Evolutionary conservation across 768 basidiomycete species (phyloP), one percentile per base, ranked within the genome.

Genomic region (Exsudoporus frostii): DNA sequence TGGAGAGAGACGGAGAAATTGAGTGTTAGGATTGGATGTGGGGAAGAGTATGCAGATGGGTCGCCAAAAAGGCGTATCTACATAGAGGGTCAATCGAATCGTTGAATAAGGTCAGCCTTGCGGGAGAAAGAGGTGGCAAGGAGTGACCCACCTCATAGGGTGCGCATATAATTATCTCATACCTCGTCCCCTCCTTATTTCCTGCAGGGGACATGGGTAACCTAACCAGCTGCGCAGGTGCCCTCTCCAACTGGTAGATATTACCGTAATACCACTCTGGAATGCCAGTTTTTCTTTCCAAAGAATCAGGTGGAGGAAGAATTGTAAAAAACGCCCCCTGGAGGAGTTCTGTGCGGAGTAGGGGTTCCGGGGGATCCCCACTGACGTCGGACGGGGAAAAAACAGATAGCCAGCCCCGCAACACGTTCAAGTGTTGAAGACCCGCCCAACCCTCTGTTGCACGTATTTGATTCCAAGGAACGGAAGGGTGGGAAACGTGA

Each of bases 11-110:
- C 72, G 0, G 67, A 65, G 43, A 92, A 59, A 4, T 73, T 74
- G 55, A 93, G 70, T 20, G 71, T 78, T 52, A 90, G 80, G 13
- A 75, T 71, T 0, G 90, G 91, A 4, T 72, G 50, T 1, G 75
- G 69, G 22, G 65, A 72, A 8, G 69, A 70, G 10, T 70, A 59
- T 15, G 65, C 69, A 30, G 59, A 70, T 10, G 90, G 89, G 66
- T 90, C 88, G 7, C 91, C 91, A 65, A 92, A 95, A 43, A 93
- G 76, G 56, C 92, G 76, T 51, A 93, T 90, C 87, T 92, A 59
- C 8, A 47, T 33, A 33, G 22, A 30, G 32, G 15, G 32, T 38
- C n/a, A 38, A 44, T 32, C 22, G 38, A 40, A 42, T 49, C 27
- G 30, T 43, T 39, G 24, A 36, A 57, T 45, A 51, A 3, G 9